These are phyloP conservation scores for Solanum rostratum DNA, from an alignment of 257 asterid species.

Conservation along the genomic window DNA sequence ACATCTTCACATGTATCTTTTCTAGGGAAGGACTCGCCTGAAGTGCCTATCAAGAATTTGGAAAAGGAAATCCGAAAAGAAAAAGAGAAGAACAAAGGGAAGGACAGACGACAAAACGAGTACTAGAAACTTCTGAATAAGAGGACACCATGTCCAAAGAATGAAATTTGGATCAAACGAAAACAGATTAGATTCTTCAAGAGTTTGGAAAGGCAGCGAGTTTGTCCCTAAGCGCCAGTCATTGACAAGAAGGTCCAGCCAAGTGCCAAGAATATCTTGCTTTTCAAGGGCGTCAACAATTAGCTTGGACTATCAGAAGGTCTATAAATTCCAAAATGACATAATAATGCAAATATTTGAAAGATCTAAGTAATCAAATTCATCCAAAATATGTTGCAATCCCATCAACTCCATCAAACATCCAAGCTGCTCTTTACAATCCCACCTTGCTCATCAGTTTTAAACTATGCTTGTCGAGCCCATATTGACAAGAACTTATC, in stretches of 20 bases:
- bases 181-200: neutral
- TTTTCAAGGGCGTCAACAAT: neutral
- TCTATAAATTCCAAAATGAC: neutral
- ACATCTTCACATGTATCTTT: neutral
- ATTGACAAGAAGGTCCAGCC: neutral
- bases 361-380: neutral
- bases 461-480: neutral
- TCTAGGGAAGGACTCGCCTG: neutral
- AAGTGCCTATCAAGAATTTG: neutral
- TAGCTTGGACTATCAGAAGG: neutral
- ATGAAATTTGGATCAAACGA: neutral
- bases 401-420: neutral
- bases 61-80: neutral
- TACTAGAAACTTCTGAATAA: neutral
- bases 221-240: neutral
- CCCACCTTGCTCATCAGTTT: neutral
- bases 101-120: neutral
- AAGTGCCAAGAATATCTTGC: neutral
- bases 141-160: no score
- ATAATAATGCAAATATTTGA: neutral
- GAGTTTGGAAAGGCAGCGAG: neutral
- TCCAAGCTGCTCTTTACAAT: neutral
- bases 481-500: neutral
- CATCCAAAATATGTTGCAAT: neutral
- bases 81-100: neutral